A percentile compares a stretch with the other conserved stretches of the same genome.
phyloP scores from a whole-genome alignment of 2,329 filamentous ascomycete species.

The Beauveria medogensis region DNA sequence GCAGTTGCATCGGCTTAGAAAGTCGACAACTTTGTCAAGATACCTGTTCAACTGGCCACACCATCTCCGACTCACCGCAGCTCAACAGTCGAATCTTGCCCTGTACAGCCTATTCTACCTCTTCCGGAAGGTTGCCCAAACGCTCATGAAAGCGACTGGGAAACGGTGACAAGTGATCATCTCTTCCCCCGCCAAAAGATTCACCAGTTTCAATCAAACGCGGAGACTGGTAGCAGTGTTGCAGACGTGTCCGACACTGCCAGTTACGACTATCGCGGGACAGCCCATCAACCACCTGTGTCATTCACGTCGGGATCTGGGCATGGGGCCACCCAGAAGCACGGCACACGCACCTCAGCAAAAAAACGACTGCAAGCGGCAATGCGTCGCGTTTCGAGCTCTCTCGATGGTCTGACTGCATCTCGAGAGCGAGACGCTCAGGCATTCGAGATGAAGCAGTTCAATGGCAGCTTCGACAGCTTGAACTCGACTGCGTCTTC shows the following conservation, averaged over 20 bases:
- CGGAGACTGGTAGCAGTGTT: constrained; percentile 32
- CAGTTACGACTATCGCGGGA: background rate
- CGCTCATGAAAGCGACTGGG: constrained; percentile 26
- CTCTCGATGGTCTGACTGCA: background rate
- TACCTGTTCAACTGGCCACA: constrained; percentile 19
- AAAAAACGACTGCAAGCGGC: background rate
- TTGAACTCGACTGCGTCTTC: constrained; percentile 21
- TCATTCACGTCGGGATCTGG: background rate
- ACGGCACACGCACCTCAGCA: background rate
- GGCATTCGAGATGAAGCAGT: constrained; percentile 18
- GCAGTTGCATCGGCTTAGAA: constrained; percentile 33
- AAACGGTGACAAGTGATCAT: constrained; percentile 27
- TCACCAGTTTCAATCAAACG: background rate
- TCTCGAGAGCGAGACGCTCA: constrained; percentile 1
- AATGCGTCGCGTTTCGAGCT: constrained; percentile 10
- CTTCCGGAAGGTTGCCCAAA: constrained; percentile 3
- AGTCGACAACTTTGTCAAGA: constrained; percentile 31
- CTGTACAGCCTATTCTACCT: background rate
- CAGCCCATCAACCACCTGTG: background rate
- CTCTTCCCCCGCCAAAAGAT: background rate
- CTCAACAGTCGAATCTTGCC: background rate
- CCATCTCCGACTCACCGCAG: background rate
- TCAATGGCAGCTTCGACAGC: constrained; percentile 23
- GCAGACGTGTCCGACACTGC: constrained; percentile 34
- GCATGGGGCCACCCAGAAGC: background rate